Evolutionary conservation across 2,329 filamentous ascomycete genomes (phyloP), one percentile per base, ranked within the genome.

Genomic region (Pseudogymnoascus sp.): DNA sequence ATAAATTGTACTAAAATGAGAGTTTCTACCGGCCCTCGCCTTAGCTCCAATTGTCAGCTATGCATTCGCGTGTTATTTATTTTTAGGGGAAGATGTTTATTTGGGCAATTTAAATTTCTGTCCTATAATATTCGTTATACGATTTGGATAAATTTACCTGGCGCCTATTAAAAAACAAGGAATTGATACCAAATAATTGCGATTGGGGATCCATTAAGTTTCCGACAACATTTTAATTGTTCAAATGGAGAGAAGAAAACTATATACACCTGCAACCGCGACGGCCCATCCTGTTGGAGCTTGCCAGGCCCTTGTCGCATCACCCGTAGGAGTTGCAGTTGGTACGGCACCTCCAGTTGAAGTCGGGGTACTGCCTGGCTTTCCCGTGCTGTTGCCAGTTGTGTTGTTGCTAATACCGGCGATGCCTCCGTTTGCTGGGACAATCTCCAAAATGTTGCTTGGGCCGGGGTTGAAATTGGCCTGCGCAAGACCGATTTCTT

Each of bases 401-500:
- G 43, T 50, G 43, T 25, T 50, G n/a, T 50, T 50, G 43, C 14
- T 30, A 4, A 50, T 50, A 30, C 25, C 22, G 7, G 41, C 41
- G 41, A 47, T 47, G 14, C 11, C 43, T 14, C 22, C 22, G 22
- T 28, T 47, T n/a, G 41, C 41, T 47, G 41, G 22, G 9, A 14
- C 41, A 4, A 47, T 47, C 22, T 47, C 39, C 18, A 43, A 43
- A 43, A 43, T 43, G 6, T 43, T 43, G 39, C 39, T 43, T 43
- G 39, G 39, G 11, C 39, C 30, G 5, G 62, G 72, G 68, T 80
- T 78, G 61, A 80, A 68, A 64, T 81, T 81, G 58, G 81, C 75
- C 72, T 80, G 80, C 9, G 79, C 79, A 5, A 83, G 67, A 62
- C 73, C 79, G 60, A 83, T 72, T 71, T 80, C 71, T 66, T 77